A percentile compares a stretch with the other conserved stretches of the same genome.
Conservation (phyloP, 768 basidiomycete genomes). For the Hypholoma sublateritium region DNA sequence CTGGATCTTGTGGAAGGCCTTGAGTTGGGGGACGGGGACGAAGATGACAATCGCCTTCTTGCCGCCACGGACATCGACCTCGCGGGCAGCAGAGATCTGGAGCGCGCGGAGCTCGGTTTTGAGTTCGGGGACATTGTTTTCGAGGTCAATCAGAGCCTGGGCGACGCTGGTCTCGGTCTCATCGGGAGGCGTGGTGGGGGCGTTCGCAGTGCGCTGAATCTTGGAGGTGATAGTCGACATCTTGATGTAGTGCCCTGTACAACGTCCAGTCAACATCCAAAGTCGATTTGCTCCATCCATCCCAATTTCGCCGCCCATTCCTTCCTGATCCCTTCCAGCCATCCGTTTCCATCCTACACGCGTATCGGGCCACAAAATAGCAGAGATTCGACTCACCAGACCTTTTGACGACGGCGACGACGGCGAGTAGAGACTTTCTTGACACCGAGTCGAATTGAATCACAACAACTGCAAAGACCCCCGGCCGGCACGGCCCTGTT, state of each 20-base stretch:
- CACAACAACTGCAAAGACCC: slow-evolving; percentile 35
- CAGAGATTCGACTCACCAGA: slow-evolving; percentile 59
- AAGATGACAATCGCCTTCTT: slow-evolving; percentile 99
- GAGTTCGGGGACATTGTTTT: slow-evolving; percentile 97
- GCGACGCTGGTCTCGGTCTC: slow-evolving; percentile 91
- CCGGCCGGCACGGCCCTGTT: slow-evolving; percentile 11
- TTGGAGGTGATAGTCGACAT: slow-evolving; percentile 81
- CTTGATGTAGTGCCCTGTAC: slow-evolving; percentile 40
- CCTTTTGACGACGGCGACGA: slow-evolving; percentile 60
- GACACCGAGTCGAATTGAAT: slow-evolving; percentile 24
- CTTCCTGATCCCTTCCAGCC: slow-evolving; percentile 20
- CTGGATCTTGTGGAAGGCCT: slow-evolving; percentile 99
- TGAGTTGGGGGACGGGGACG: slow-evolving; percentile 94
- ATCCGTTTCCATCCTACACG: slow-evolving; percentile 22
- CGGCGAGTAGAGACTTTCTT: slow-evolving; percentile 35
- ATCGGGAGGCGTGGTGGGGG: slow-evolving; percentile 84
- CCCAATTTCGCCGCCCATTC: slow-evolving; percentile 35
- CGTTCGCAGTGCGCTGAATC: slow-evolving; percentile 95
- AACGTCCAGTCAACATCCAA: slow-evolving; percentile 49
- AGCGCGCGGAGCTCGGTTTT: slow-evolving; percentile 94
- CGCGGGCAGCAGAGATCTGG: slow-evolving; percentile 97
- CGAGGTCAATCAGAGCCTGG: slow-evolving; percentile 95
- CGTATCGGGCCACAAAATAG: slow-evolving; percentile 25
- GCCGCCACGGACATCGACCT: slow-evolving; percentile 98
- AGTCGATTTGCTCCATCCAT: slow-evolving; percentile 50